Base-by-base conservation (phyloP, 2,329 filamentous ascomycete species). In the Aspergillus cejpii region DNA sequence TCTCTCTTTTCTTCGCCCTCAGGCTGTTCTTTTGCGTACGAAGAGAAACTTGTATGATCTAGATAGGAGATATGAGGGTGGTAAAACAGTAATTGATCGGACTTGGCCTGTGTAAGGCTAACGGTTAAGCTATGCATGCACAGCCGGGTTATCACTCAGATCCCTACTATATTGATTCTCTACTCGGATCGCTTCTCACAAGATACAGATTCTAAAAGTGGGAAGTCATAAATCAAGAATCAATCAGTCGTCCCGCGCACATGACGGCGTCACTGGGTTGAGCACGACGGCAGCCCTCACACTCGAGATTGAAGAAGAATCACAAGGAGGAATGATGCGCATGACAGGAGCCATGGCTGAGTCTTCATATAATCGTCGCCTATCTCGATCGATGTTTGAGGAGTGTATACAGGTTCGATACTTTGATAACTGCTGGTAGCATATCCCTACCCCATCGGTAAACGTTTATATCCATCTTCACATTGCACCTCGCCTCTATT, bases 11-110 rank as follows among this genome's bases (percentile, higher is more conserved):
- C 33, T 42, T 21, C 14, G 23, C 31, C 19, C 28, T 48, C n/a
- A 26, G 11, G 34, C 29, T 33, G 43, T 37, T 37, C 31, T 31
- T 23, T 42, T 46, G 36, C 27, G 37, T 28, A 27, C 14, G 28
- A 34, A 34, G 11, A 20, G 24, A 29, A 31, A 17, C 26, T 28
- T 34, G 31, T 34, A 20, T 8, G 17, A 34, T 34, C 17, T 34
- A 34, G 31, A 34, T 34, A 34, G 15, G 27, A 34, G 31, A 20
- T 17, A 5, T 17, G 17, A 15, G 1, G 8, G n/a, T n/a, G 23
- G 23, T 24, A 11, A 17, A n/a, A 14, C 31, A 11, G 17, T 12
- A 34, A 34, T 34, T 15, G 31, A 34, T 34, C 17, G 7, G 15
- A 10, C 14, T 3, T 8, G 15, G 31, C 31, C 31, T 34, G 17